These are phyloP conservation scores for Cryomyces antarcticus DNA, from an alignment of 495 filamentous ascomycete genomes.

Conservation along the genomic window DNA sequence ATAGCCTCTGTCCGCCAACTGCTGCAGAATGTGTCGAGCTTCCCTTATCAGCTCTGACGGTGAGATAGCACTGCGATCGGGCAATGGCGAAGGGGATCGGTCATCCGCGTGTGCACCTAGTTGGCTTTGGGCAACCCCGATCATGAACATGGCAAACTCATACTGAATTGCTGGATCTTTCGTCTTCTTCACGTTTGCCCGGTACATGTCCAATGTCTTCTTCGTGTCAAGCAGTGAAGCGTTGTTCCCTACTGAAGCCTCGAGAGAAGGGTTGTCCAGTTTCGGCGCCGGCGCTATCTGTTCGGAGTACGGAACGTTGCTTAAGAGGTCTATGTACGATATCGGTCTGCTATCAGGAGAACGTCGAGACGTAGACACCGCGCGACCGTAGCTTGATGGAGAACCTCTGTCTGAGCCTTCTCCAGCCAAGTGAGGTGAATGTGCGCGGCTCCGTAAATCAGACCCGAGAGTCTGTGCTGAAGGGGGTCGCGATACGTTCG, in stretches of 20 bases:
- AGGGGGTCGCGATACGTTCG: slow-evolving; percentile 39
- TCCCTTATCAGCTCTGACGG: slow-evolving; percentile 60
- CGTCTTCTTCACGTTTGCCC: slow-evolving; percentile 89
- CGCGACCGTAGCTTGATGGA: slow-evolving; percentile 10
- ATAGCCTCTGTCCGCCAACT: slow-evolving; percentile 66
- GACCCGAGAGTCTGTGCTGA: slow-evolving; percentile 55
- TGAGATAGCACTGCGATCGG: slow-evolving; percentile 4
- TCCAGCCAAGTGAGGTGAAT: slow-evolving; percentile 26
- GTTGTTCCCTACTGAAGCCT: slow-evolving; percentile 61
- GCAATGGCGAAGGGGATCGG: slow-evolving; percentile 18
- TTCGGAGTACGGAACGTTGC: slow-evolving; percentile 65
- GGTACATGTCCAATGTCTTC: slow-evolving; percentile 93
- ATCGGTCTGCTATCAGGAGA: slow-evolving; percentile 60
- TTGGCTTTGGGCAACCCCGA: slow-evolving; percentile 59
- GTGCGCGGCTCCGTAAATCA: slow-evolving; percentile 45
- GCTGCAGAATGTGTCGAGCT: slow-evolving; percentile 71
- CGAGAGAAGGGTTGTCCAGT: slow-evolving; percentile 59
- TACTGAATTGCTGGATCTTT: slow-evolving; percentile 76
- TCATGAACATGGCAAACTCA: slow-evolving; percentile 86
- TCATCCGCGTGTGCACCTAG: slow-evolving; percentile 24
- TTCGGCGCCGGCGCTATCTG: slow-evolving; percentile 53
- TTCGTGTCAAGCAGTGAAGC: slow-evolving; percentile 75
- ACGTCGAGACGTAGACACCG: slow-evolving; percentile 17
- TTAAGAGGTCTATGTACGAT: slow-evolving; percentile 72
- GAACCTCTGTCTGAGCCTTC: slow-evolving; percentile 23